These are phyloP conservation scores for Crucibulum laeve DNA, from an alignment of 768 basidiomycete genomes.

Conservation along the genomic window DNA sequence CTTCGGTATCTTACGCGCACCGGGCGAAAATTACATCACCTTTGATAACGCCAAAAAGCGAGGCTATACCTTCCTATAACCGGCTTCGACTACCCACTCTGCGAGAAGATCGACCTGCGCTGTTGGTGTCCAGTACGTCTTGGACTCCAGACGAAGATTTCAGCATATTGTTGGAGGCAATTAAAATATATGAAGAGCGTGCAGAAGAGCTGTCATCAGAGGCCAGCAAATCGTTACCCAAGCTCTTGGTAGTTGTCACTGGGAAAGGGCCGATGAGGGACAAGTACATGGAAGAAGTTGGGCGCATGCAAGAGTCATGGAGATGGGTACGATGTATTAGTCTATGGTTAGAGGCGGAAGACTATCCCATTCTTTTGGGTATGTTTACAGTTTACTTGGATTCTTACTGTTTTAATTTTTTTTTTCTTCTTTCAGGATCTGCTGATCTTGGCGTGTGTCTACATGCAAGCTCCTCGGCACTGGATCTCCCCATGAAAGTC, in stretches of 20 bases:
- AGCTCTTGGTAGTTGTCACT: constrained; percentile 79
- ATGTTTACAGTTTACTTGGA: constrained; percentile 13
- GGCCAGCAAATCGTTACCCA: constrained; percentile 46
- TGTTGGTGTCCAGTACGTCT: constrained; percentile 88
- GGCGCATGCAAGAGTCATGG: constrained; percentile 65
- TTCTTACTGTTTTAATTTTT: not conserved
- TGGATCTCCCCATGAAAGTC: constrained; percentile 98
- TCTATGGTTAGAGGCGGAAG: constrained; percentile 84
- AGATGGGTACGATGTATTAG: constrained; percentile 73
- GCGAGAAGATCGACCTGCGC: constrained; percentile 73
- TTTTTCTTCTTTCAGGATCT: constrained; percentile 47
- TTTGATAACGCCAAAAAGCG: constrained; percentile 18
- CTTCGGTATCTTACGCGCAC: constrained; percentile 1
- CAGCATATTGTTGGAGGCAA: constrained; percentile 70
- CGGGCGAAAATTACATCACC: constrained; percentile 8
- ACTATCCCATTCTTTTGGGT: constrained; percentile 89
- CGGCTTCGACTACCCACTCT: constrained; percentile 38
- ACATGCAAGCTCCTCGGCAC: constrained; percentile 84
- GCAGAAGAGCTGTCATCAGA: constrained; percentile 28
- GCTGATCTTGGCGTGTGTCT: constrained; percentile 91
- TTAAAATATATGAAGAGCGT: constrained; percentile 63
- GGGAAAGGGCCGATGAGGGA: constrained; percentile 82
- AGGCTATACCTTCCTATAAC: constrained; percentile 23
- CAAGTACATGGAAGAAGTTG: constrained; percentile 68
- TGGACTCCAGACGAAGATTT: constrained; percentile 99